Evolutionary conservation across 1,139 yeast species (phyloP).

Genomic region (Saccharomyces hybrid): DNA sequence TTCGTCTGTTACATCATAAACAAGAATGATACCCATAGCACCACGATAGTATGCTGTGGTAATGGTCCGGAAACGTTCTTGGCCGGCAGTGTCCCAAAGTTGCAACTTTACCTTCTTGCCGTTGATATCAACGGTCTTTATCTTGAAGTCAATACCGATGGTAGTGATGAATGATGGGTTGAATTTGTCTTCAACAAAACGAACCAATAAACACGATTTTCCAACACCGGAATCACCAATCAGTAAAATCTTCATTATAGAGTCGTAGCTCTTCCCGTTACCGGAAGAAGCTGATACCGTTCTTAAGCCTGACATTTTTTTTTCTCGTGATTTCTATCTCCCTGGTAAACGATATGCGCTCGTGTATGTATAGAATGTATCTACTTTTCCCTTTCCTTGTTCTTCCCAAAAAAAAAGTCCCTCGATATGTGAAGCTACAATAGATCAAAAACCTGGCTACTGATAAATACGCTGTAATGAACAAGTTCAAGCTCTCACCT

Average conservation of each 20-base stretch:
- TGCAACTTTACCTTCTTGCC: conserved; percentile 91
- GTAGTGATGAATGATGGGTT: conserved; percentile 95
- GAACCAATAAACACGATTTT: conserved; percentile 83
- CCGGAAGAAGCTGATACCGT: conserved; percentile 26
- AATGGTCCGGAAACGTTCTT: conserved; percentile 94
- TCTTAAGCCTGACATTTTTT: conserved; percentile 26
- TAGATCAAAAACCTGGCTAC: neutral
- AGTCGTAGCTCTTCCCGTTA: conserved; percentile 66
- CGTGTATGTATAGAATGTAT: neutral
- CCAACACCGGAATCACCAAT: conserved; percentile 99
- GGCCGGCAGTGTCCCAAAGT: conserved; percentile 99
- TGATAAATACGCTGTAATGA: neutral
- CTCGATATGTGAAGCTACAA: neutral
- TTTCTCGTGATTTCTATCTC: neutral
- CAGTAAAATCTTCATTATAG: conserved; percentile 84
- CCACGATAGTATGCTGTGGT: conserved; percentile 98
- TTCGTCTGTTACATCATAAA: conserved; percentile 93
- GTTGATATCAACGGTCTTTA: conserved; percentile 89
- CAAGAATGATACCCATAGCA: conserved; percentile 95
- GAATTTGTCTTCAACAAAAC: conserved; percentile 95
- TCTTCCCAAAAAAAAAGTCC: neutral
- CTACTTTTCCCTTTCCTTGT: neutral
- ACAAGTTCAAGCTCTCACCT: neutral
- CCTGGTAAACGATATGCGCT: neutral
- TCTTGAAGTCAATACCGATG: conserved; percentile 95